Conservation (phyloP, 1,284 basidiomycete species). For the Wallemia mellicola region DNA sequence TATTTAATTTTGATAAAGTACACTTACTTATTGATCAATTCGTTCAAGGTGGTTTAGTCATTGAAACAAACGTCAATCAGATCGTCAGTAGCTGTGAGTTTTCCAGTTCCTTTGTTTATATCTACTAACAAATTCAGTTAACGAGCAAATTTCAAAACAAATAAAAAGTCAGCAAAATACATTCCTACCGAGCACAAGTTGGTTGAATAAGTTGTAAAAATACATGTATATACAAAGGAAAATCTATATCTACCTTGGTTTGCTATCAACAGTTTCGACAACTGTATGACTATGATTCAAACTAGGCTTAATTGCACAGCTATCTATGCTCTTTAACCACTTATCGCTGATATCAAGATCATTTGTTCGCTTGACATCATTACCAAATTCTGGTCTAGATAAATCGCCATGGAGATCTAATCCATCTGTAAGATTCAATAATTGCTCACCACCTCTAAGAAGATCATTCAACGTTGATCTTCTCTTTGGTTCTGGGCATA, state of each 20-base stretch:
- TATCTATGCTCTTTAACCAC: not conserved
- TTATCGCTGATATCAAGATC: not conserved
- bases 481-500: not conserved
- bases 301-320: not conserved
- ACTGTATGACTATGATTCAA: not conserved
- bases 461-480: not conserved
- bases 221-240: not conserved
- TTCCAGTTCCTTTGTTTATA: too few species aligned
- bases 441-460: not conserved
- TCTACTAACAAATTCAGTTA: too few species aligned
- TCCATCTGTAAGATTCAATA: not conserved
- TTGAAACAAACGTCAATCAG: slow-evolving; percentile 92
- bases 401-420: not conserved
- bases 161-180: not conserved
- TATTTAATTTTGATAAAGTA: slow-evolving; percentile 92
- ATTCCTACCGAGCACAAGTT: not conserved
- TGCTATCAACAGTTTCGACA: not conserved
- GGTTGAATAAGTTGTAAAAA: not conserved
- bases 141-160: not conserved
- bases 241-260: not conserved
- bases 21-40: slow-evolving; percentile 84
- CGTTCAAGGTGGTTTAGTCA: slow-evolving; percentile 81
- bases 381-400: not conserved
- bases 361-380: not conserved
- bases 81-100: slow-evolving; percentile 42